Evolutionary conservation across 169 alveolate genomes (phyloP), one percentile per base, ranked within the genome.

Genomic region (Plasmodium blacklocki): DNA sequence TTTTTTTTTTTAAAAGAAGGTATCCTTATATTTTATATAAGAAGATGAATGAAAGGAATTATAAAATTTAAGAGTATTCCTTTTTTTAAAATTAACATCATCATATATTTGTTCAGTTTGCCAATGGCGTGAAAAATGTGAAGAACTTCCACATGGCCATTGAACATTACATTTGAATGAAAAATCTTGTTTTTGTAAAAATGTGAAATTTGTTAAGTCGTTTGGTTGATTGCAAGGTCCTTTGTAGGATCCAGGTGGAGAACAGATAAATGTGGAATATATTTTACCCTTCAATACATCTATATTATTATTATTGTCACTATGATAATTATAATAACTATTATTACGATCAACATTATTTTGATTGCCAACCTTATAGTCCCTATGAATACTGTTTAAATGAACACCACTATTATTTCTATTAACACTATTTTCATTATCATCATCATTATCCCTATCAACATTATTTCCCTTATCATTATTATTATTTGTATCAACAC

Each of bases 111-210:
- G 50, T 71, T 80, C 73, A 14, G 56, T 50, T 67, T 80, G 90
- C 90, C 90, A 80, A 14, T 80, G 66, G 19, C 39, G 73, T 18
- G 90, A 52, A 54, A 49, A 18, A 43, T 70, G 21, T 49, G 43
- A 26, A 21, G 76, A 23, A 29, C 72, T 62, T 52, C 91, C 71
- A 54, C 96, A 94, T 50, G 94, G 91, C 96, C 96, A 94, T 45
- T 88, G 66, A 14, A 86, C 96, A 26, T 87, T 74, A 60, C 96
- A 94, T 19, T n/a, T 45, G 50, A 66, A 91, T 11, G 92, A 92
- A 8, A 92, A 76, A 64, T 94, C 96, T 76, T 92, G 93, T 54
- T 93, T 93, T 62, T 72, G 91, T 21, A 71, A 47, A 21, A 67
- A 73, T 21, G 85, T 88, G 88, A 85, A 92, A 5, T 76, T 73